These are phyloP conservation scores for Spinacia oleracea DNA, from an alignment of 179 eudicot genomes.

Conservation along the genomic window DNA sequence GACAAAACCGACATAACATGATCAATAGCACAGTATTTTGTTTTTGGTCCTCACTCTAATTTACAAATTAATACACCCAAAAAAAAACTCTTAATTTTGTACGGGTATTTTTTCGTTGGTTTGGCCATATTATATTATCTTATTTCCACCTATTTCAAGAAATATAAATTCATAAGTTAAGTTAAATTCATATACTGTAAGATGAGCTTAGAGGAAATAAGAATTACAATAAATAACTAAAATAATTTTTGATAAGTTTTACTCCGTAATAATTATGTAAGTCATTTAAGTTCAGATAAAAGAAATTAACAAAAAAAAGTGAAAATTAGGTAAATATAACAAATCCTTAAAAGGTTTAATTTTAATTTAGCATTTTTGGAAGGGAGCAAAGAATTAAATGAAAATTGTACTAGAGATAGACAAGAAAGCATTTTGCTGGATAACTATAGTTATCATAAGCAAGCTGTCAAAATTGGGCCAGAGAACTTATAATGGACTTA, in stretches of 20 bases:
- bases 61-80: background rate
- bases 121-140: no score
- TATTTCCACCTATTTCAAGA: no score
- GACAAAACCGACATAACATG: background rate
- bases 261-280: no score
- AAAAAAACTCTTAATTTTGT: background rate
- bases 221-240: no score
- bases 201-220: no score
- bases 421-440: constrained; percentile 19
- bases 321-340: background rate
- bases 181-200: no score
- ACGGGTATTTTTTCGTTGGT: background rate
- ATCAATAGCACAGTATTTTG: background rate
- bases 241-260: no score
- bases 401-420: constrained; percentile 15
- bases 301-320: no score
- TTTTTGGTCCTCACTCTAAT: background rate
- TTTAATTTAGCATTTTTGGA: background rate
- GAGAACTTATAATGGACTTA: background rate
- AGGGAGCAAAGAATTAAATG: constrained; percentile 15
- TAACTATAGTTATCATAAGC: constrained; percentile 11
- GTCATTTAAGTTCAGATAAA: no score
- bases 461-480: constrained; percentile 21
- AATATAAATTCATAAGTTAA: no score
- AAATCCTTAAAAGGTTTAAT: no score